Base-by-base conservation (phyloP, 257 asterid genomes). In the Ilex aquifolium region DNA sequence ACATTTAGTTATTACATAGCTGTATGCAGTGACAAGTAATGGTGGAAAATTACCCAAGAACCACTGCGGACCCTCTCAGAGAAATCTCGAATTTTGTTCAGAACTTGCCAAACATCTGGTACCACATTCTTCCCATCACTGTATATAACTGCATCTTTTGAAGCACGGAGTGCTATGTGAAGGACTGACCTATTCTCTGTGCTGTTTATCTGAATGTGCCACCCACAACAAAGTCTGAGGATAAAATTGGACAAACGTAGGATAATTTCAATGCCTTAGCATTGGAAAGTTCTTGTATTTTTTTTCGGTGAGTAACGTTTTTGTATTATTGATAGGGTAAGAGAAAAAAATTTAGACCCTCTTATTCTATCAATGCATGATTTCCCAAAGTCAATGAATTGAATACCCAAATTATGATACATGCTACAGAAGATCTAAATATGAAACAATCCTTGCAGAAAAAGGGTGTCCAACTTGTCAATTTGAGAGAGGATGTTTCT, bases 91-190 rank as follows among this genome's bases (percentile, higher is more conserved):
- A 93, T 93, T 85, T 90, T 93, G 73, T 93, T 95, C 64, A 90
- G 95, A 64, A 93, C 99, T 72, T 83, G 83, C 99, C 99, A 93
- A 62, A 93, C 97, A 83, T 93, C 96, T 51, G 92, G 87, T 55
- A 93, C 96, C 79, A 93, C 96, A 69, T 93, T 90, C 86, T 90
- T 90, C 76, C 97, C 97, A 59, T 93, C 97, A 79, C 88, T 76
- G 63, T 85, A 77, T 69, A 93, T 80, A 42, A 85, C 82, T 10
- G 92, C 80, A 80, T 74, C 95, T 79, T 92, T 80, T 7, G 99
- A 81, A 60, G 99, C 95, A 63, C 99, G 96, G 60, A 93, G 96
- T 53, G 97, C 99, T 69, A 93, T 66, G 51, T 93, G 99, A 74
- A 93, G 99, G 70, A 93, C 99, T 40, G 97, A 79, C 77, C 99